Evolutionary conservation across 495 filamentous ascomycete genomes (phyloP).

Genomic region (Penicillium malachiteum): DNA sequence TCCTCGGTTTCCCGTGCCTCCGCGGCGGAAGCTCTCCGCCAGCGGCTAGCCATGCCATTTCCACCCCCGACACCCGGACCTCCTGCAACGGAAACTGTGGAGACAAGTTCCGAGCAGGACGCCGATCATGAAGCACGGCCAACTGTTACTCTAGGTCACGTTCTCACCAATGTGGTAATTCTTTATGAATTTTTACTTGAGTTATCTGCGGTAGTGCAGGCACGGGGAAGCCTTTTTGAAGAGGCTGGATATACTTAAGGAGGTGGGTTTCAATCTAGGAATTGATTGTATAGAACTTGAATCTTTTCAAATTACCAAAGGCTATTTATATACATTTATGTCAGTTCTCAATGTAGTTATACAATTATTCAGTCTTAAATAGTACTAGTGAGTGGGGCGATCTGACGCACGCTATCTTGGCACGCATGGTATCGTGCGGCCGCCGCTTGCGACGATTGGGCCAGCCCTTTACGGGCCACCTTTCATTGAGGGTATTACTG

Average conservation of each 20-base stretch:
- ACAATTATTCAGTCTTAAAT: not conserved
- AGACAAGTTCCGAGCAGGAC: conserved; percentile 27
- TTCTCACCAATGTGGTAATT: conserved; percentile 68
- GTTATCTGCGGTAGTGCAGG: conserved; percentile 81
- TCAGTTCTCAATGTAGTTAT: not conserved
- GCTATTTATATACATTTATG: conserved; percentile 1
- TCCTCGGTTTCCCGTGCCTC: conserved; percentile 28
- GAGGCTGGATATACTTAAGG: conserved; percentile 64
- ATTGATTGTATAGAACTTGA: not conserved
- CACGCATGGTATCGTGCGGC: conserved; percentile 17
- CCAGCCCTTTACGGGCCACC: not conserved
- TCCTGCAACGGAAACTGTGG: conserved; percentile 11
- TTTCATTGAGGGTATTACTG: not conserved
- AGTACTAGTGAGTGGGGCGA: not conserved
- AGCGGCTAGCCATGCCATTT: conserved; percentile 40
- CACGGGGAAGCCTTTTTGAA: conserved; percentile 79
- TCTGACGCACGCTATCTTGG: not conserved
- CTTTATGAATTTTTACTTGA: conserved; percentile 83
- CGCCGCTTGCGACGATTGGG: conserved; percentile 25
- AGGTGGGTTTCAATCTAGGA: not conserved
- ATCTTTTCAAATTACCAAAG: not conserved
- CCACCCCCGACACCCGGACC: conserved; percentile 12
- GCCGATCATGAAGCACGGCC: conserved; percentile 27
- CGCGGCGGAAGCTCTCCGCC: conserved; percentile 37
- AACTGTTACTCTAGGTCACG: conserved; percentile 70